Conservation (phyloP, 768 basidiomycete species). For the Amylocystis lapponica region DNA sequence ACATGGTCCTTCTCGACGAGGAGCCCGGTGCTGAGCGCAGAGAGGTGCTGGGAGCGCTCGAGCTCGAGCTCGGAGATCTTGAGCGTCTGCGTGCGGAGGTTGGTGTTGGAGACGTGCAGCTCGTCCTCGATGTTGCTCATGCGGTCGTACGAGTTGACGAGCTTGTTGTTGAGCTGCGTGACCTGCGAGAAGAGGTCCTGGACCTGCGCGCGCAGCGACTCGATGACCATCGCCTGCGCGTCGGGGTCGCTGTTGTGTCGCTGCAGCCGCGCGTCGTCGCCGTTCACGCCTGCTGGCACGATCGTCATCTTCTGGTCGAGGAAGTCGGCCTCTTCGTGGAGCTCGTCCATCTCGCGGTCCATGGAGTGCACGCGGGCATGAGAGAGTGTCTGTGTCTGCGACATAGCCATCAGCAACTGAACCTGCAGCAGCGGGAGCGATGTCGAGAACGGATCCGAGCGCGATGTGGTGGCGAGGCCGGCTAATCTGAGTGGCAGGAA, state of each 20-base stretch:
- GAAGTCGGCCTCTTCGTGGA: constrained; percentile 16
- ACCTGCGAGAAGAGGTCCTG: constrained; percentile 88
- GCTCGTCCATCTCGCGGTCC: constrained; percentile 19
- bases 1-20: constrained; percentile 91
- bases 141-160: constrained; percentile 87
- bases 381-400: not conserved
- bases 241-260: constrained; percentile 34
- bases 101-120: constrained; percentile 59
- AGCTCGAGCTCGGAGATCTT: constrained; percentile 76
- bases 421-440: no score
- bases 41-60: constrained; percentile 82
- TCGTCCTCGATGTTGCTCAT: constrained; percentile 92
- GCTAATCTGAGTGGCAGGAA: no score
- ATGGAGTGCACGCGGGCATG: constrained; percentile 9
- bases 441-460: no score
- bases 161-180: constrained; percentile 84
- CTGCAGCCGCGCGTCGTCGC: constrained; percentile 13
- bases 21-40: constrained; percentile 85
- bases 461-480: no score
- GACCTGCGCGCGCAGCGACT: constrained; percentile 73
- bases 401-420: constrained; percentile 1
- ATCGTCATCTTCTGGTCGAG: constrained; percentile 16
- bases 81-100: constrained; percentile 53
- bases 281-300: constrained; percentile 10
- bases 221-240: constrained; percentile 81